Conservation (phyloP, 31 red algal species). For the Pterothamnion heteromorphum region DNA sequence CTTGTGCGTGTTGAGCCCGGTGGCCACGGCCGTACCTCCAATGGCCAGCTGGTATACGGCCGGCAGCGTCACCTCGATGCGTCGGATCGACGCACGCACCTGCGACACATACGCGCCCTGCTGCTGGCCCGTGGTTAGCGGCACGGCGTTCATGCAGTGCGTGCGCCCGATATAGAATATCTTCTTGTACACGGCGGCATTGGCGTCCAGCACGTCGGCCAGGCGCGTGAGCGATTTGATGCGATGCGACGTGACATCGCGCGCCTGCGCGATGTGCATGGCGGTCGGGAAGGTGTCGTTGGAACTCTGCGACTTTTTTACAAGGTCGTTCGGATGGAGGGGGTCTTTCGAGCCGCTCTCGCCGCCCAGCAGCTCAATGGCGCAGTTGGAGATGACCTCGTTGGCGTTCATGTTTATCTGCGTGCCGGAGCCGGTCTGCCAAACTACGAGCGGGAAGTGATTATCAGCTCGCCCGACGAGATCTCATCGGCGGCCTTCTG, state of each 20-base stretch:
- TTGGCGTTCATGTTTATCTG: slow-evolving; percentile 82
- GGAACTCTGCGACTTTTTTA: slow-evolving; percentile 58
- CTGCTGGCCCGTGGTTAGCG: slow-evolving; percentile 70
- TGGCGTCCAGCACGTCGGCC: neutral
- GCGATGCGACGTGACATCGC: slow-evolving; percentile 28
- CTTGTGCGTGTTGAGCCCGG: slow-evolving; percentile 53
- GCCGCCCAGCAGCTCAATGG: slow-evolving; percentile 65
- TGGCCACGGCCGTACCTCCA: slow-evolving; percentile 69
- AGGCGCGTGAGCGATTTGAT: slow-evolving; percentile 22
- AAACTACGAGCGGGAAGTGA: slow-evolving; percentile 73
- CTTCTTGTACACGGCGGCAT: slow-evolving; percentile 51
- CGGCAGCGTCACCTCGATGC: neutral
- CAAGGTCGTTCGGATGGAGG: slow-evolving; percentile 76
- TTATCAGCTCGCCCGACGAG: slow-evolving; percentile 60
- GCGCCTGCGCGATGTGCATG: slow-evolving; percentile 60
- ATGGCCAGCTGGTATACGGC: slow-evolving; percentile 51
- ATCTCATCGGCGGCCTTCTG: slow-evolving; percentile 66
- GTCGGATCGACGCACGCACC: neutral
- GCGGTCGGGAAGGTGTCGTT: slow-evolving; percentile 78
- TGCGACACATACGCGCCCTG: slow-evolving; percentile 59
- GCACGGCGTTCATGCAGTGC: slow-evolving; percentile 61
- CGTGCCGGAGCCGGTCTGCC: slow-evolving; percentile 76
- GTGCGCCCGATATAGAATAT: slow-evolving; percentile 75
- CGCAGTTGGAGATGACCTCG: slow-evolving; percentile 65
- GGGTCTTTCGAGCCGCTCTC: slow-evolving; percentile 60